Percentiles rank a stretch among this genome's conserved stretches.
Evolutionary conservation across 1,139 yeast genomes (phyloP).

Genomic region (Blastobotrys serpentis): DNA sequence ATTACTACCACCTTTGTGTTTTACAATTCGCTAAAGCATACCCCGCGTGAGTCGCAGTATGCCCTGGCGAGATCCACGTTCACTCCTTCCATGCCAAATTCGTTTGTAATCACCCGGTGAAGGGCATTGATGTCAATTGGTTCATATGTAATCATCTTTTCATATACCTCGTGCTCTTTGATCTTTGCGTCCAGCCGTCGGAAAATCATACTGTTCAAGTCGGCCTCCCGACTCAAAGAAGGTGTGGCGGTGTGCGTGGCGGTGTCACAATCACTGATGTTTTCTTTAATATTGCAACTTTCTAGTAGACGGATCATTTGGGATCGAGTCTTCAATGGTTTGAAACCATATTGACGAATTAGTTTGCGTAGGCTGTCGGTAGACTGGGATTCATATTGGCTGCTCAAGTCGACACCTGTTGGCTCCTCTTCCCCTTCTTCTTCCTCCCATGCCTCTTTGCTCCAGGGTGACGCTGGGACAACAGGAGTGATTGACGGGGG

Average conservation of each 20-base stretch:
- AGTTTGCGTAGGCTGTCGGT: background rate
- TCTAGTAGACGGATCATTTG: constrained; percentile 3
- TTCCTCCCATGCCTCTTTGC: no score
- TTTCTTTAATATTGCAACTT: background rate
- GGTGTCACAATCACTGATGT: no score
- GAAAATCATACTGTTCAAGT: background rate
- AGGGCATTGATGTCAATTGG: background rate
- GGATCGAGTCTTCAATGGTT: background rate
- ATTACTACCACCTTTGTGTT: background rate
- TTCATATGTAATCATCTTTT: background rate
- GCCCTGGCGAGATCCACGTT: background rate
- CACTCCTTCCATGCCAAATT: background rate
- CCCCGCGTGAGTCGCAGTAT: constrained; percentile 2
- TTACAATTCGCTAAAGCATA: background rate
- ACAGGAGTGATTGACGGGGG: no score
- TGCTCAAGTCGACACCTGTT: background rate
- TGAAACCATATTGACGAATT: background rate
- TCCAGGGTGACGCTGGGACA: no score
- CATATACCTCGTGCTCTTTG: constrained; percentile 1
- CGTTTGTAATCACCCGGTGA: background rate
- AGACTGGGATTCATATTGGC: background rate
- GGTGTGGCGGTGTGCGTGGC: background rate
- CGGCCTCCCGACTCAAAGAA: background rate
- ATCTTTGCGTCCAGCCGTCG: background rate
- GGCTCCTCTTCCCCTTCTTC: background rate